Base-by-base conservation (phyloP, 805 yeast genomes). In the Saccharomycopsis fermentans region DNA sequence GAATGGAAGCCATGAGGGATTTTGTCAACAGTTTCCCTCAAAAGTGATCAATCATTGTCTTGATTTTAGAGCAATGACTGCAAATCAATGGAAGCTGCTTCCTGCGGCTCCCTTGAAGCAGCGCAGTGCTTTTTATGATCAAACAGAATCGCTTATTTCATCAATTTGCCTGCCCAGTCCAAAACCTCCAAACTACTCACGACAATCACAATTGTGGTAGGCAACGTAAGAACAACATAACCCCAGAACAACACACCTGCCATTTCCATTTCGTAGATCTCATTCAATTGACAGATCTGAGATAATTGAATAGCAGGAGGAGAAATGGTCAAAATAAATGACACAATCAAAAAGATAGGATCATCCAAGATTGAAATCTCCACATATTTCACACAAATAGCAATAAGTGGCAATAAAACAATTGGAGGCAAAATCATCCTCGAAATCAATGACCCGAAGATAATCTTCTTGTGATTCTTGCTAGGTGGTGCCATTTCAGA, bases 241-340 rank as follows among this genome's bases (percentile, higher is more conserved):
- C 94, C 92, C 87, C 91, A 87, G 63, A 87, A 87, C 63, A 87
- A 73, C 17, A 87, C 86, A 32, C 89, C 89, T 0, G 88, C 84
- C 92, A 87, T 87, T 69, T 87, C 95, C 66, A 80, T 83, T 67
- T 87, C 91, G 69, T 80, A 87, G 52, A 86, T 75, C 64, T 82
- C 84, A 68, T 87, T 87, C 65, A 87, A 73, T 67, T 86, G 92
- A 57, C 90, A 85, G 62, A 87, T 87, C 68, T 87, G 95, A 26
- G 90, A 84, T 58, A 87, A 73, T 70, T 87, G 95, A 63, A 87
- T 86, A 4, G 92, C 94, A 1, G 95, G 94, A 2, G 95, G 94
- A 1, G 90, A 81, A 2, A 86, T 81, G 1, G 91, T 86, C 62
- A 87, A 76, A 34, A 87, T 76, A 66, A 87, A 87, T 11, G 89